These are phyloP conservation scores for Flaveria linearis DNA, from an alignment of 129 eudicot genomes.

Conservation along the genomic window DNA sequence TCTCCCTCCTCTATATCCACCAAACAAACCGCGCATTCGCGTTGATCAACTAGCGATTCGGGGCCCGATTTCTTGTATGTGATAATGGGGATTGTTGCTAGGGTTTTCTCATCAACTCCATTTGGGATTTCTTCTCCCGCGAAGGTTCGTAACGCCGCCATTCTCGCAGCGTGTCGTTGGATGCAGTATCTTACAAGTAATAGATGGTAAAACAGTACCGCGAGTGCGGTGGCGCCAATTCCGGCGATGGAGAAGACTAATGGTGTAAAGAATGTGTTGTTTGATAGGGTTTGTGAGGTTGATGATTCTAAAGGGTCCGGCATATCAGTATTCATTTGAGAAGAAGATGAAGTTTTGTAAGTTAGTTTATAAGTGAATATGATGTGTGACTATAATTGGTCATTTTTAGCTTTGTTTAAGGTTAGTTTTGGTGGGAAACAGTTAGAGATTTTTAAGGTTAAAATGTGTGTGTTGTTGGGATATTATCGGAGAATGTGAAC, in stretches of 20 bases:
- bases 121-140: slow-evolving; percentile 11
- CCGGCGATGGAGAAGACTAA: slow-evolving; percentile 51
- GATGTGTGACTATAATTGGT: too few species aligned
- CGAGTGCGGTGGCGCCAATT: slow-evolving; percentile 33
- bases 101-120: slow-evolving; percentile 53
- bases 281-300: slow-evolving; percentile 24
- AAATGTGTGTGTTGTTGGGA: slow-evolving; percentile 23
- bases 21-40: slow-evolving; percentile 58
- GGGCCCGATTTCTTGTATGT: slow-evolving; percentile 1
- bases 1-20: slow-evolving; percentile 55
- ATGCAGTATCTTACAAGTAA: slow-evolving; percentile 44
- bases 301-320: slow-evolving; percentile 22
- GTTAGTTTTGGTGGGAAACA: slow-evolving; percentile 8
- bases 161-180: slow-evolving; percentile 17
- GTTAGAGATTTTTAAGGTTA: slow-evolving; percentile 22
- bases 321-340: slow-evolving; percentile 23
- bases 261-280: slow-evolving; percentile 42
- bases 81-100: slow-evolving; percentile 44
- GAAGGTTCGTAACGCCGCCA: slow-evolving; percentile 22
- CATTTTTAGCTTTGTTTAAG: too few species aligned
- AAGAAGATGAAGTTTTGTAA: too few species aligned
- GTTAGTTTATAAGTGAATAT: too few species aligned
- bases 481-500: slow-evolving; percentile 24
- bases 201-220: slow-evolving; percentile 49
- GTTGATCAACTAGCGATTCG: slow-evolving; percentile 9